phyloP scores from a whole-genome alignment of 768 basidiomycete genomes.

The Candolleomyces aberdarensis region DNA sequence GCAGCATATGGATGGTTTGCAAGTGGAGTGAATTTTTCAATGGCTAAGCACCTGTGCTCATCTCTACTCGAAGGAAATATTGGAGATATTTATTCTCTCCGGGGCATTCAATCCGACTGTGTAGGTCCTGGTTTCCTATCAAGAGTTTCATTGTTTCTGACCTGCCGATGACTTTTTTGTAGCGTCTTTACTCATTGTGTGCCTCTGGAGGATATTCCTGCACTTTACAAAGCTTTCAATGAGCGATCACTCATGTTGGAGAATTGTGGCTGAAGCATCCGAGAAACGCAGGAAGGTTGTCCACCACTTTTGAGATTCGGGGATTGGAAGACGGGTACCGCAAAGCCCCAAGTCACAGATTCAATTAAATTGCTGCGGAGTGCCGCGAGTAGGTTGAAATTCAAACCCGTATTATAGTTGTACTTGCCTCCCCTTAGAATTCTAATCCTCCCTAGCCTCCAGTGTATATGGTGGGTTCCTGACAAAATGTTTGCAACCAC shows the following conservation, averaged over 20 bases:
- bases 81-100: conserved; percentile 59
- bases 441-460: too few relatives aligned
- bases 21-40: conserved; percentile 70
- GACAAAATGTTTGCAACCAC: too few relatives aligned
- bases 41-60: conserved; percentile 76
- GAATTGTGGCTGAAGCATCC: conserved; percentile 51
- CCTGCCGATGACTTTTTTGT: not conserved
- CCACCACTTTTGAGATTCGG: conserved; percentile 51
- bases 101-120: conserved; percentile 66
- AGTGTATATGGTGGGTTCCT: too few relatives aligned
- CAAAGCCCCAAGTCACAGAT: not conserved
- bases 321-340: conserved; percentile 29
- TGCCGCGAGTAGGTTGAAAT: too few relatives aligned
- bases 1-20: conserved; percentile 67
- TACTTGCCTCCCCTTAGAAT: too few relatives aligned
- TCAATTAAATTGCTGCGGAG: not conserved
- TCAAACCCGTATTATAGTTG: too few relatives aligned
- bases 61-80: conserved; percentile 68
- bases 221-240: conserved; percentile 65
- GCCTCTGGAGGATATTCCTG: conserved; percentile 61
- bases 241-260: conserved; percentile 51
- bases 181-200: conserved; percentile 58
- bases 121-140: conserved; percentile 25
- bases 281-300: conserved; percentile 36
- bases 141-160: not conserved